These are phyloP conservation scores for Nothophoma quercina DNA, from an alignment of 2,329 filamentous ascomycete genomes.

Conservation along the genomic window DNA sequence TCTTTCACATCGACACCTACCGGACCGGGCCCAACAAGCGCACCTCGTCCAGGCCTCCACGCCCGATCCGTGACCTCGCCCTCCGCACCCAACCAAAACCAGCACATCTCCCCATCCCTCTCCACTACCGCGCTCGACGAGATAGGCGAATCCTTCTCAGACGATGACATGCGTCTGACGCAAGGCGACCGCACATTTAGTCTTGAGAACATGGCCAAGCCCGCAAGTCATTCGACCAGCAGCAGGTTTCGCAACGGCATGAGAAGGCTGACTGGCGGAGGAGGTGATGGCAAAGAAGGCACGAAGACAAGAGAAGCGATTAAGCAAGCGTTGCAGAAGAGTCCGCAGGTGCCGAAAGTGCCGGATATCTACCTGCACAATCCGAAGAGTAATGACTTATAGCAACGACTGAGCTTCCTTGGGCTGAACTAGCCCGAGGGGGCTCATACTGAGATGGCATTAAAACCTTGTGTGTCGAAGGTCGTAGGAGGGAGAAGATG, in stretches of 20 bases:
- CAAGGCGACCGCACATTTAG: conserved; percentile 38
- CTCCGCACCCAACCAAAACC: conserved; percentile 58
- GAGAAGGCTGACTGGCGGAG: conserved; percentile 68
- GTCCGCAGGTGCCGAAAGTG: conserved; percentile 58
- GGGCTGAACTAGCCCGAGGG: conserved; percentile 12
- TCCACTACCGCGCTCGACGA: conserved; percentile 79
- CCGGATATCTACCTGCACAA: conserved; percentile 54
- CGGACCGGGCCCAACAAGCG: conserved; percentile 22
- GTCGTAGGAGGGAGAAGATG: not conserved
- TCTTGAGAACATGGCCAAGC: conserved; percentile 64
- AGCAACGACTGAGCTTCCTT: conserved; percentile 22
- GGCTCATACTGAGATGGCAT: conserved; percentile 2
- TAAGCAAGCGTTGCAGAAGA: conserved; percentile 48
- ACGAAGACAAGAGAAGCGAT: conserved; percentile 48
- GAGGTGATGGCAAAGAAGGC: conserved; percentile 51
- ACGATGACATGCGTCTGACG: conserved; percentile 65
- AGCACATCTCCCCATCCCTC: conserved; percentile 57
- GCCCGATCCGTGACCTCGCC: conserved; percentile 86
- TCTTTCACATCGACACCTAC: conserved; percentile 37
- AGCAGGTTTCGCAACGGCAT: conserved; percentile 62
- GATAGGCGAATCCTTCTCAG: conserved; percentile 76
- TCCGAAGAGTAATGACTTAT: conserved; percentile 44
- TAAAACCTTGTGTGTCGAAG: not conserved
- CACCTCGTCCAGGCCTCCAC: conserved; percentile 72
- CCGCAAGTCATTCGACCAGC: conserved; percentile 62